Evolutionary conservation across 2,329 filamentous ascomycete species (phyloP), one percentile per base, ranked within the genome.

Genomic region (Fonsecaea multimorphosa): DNA sequence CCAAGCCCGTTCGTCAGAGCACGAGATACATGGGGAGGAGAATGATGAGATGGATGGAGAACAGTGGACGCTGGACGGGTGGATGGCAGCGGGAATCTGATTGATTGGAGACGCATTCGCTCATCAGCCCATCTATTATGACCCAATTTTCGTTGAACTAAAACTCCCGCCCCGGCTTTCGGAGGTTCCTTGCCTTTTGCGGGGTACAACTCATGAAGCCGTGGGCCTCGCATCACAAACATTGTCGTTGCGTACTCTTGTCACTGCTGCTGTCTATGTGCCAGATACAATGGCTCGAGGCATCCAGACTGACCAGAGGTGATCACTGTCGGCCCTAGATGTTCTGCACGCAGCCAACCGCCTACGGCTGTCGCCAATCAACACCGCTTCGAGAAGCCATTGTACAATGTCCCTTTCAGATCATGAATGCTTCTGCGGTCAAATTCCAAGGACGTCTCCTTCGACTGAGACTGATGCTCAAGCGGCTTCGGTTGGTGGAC

Each of bases 41-140:
- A 31, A 65, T 58, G 58, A 63, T 63, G 58, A 34, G 61, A 67
- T 63, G 51, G 19, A 49, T 46, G 27, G 36, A 52, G 19, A 24
- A 34, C 46, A 38, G 36, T 52, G 19, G 58, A 51, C 32, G 59
- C 32, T 52, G 19, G 58, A 51, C 32, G 59, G 32, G 49, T 61
- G 61, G 44, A 53, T 46, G 55, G 44, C 54, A 44, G 53, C 54
- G 62, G 51, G 59, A 38, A 27, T 27, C 22, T 27, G 46, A 34
- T 61, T 27, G 31, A 61, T 36, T 61, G 58, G 58, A 60, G 58
- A 53, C 6, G 49, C 29, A 31, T 3, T 22, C 31, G 19, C 44
- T 34, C 58, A 53, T n/a, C n/a, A n/a, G n/a, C n/a, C 27, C 14
- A 31, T 31, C 44, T 22, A 38, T 49, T 22, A 16, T 40, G 32